Base-by-base conservation (phyloP, 2,329 filamentous ascomycete species). In the Colletotrichum endophyticum region DNA sequence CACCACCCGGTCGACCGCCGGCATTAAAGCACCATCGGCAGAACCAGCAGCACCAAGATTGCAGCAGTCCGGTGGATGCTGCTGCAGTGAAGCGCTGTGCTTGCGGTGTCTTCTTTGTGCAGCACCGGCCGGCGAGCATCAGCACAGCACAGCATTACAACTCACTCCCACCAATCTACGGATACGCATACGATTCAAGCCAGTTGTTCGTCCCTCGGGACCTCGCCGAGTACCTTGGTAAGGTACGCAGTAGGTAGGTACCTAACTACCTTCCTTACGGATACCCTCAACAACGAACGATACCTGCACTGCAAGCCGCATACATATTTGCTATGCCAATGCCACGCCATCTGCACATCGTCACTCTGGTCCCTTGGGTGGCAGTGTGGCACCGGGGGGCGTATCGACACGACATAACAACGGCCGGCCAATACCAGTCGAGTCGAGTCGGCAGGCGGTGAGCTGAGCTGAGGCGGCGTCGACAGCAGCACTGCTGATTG, bases 221-320 rank as follows among this genome's bases (percentile, higher is more conserved):
- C 13, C 57, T 76, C 34, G 22, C 59, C 73, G 70, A 73, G 64
- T 66, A 63, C 15, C 34, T 39, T 39, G 34, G 34, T 39, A 49
- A 19, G 63, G 57, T 39, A 39, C 30, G 28, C 61, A 49, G 19
- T 39, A 39, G 49, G 28, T 69, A 49, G 19, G 19, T n/a, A 44
- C 39, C 39, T n/a, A 22, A 6, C 4, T 22, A 49, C 19, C 44
- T 49, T 49, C 19, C 44, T 22, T 49, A 49, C n/a, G 44, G 44
- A 49, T 27, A 32, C 22, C 22, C 28, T 57, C 49, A 57, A 13
- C 6, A 68, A 68, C 49, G 56, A 62, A 67, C 30, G 36, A 72
- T 25, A 44, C 70, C 53, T 56, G 70, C 56, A 63, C 53, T 56
- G 70, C 56, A 63, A 73, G 68, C 53, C 61, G 72, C 68, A 72